phyloP scores from a whole-genome alignment of 2,329 filamentous ascomycete species.

The Aspergillus flavus region DNA sequence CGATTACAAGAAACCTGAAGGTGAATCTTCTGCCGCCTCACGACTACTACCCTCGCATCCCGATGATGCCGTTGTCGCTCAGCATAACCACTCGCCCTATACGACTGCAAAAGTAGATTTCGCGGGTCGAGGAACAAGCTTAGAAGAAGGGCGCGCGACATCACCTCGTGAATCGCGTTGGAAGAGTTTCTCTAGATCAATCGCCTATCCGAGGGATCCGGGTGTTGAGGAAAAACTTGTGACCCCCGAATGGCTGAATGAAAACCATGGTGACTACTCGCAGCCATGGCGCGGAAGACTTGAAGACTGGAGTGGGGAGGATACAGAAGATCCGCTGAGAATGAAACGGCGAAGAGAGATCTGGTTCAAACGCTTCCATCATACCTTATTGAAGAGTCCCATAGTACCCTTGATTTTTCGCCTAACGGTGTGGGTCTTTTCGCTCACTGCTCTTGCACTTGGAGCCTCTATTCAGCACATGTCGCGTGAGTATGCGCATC shows the following conservation, averaged over 20 bases:
- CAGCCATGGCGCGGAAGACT: conserved; percentile 56
- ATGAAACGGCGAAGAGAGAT: conserved; percentile 54
- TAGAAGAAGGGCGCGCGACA: conserved; percentile 10
- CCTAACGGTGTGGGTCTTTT: conserved; percentile 79
- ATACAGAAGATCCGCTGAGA: conserved; percentile 53
- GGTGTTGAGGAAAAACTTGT: conserved; percentile 45
- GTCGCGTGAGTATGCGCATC: conserved; percentile 50
- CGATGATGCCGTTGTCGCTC: conserved; percentile 46
- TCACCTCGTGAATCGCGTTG: conserved; percentile 48
- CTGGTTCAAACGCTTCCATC: conserved; percentile 65
- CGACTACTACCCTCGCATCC: conserved; percentile 41
- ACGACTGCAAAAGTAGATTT: conserved; percentile 28
- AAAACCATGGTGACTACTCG: conserved; percentile 49
- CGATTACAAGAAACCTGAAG: conserved; percentile 39
- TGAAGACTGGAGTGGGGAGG: conserved; percentile 46
- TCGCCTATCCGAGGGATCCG: conserved; percentile 44
- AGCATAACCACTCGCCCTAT: conserved; percentile 49
- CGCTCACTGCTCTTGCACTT: conserved; percentile 76
- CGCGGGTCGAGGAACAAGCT: conserved; percentile 9
- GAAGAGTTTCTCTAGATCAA: conserved; percentile 47
- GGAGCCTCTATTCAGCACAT: conserved; percentile 72
- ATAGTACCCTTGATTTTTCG: conserved; percentile 85
- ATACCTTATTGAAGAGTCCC: conserved; percentile 73
- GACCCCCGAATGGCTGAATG: conserved; percentile 48
- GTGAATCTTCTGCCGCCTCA: conserved; percentile 36